These are phyloP conservation scores for Diplodia mutila DNA, from an alignment of 2,329 filamentous ascomycete species.

Conservation along the genomic window DNA sequence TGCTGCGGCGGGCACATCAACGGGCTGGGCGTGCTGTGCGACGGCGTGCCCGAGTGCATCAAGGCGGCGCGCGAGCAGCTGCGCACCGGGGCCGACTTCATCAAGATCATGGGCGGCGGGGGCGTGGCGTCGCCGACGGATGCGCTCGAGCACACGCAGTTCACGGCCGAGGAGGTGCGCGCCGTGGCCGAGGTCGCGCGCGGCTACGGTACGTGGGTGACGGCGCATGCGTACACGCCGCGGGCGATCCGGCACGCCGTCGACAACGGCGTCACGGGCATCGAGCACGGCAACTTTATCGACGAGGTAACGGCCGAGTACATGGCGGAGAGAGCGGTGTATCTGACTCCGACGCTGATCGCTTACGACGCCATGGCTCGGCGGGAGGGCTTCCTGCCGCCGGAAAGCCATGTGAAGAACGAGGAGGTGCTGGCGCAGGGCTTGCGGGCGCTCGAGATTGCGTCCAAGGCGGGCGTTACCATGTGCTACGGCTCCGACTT, in stretches of 20 bases:
- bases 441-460: constrained; percentile 53
- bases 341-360: constrained; percentile 59
- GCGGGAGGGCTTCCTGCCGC: constrained; percentile 48
- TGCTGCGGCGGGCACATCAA: constrained; percentile 54
- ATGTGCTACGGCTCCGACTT: constrained; percentile 63
- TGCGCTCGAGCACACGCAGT: constrained; percentile 58
- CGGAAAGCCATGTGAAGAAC: constrained; percentile 55
- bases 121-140: constrained; percentile 63
- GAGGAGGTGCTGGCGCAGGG: constrained; percentile 53
- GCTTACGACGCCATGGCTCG: constrained; percentile 55
- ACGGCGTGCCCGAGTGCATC: constrained; percentile 61
- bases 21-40: constrained; percentile 52
- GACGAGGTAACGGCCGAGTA: constrained; percentile 59
- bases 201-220: constrained; percentile 58
- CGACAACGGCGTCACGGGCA: constrained; percentile 58
- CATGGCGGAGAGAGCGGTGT: constrained; percentile 56
- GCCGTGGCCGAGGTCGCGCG: constrained; percentile 58
- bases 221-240: constrained; percentile 62
- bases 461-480: constrained; percentile 56
- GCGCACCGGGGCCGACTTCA: constrained; percentile 61
- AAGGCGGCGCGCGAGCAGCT: constrained; percentile 59
- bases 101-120: constrained; percentile 65
- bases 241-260: constrained; percentile 59
- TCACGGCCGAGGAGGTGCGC: constrained; percentile 59
- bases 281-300: constrained; percentile 65